Base-by-base conservation (phyloP, 805 yeast genomes). In the Candida glaebosa region DNA sequence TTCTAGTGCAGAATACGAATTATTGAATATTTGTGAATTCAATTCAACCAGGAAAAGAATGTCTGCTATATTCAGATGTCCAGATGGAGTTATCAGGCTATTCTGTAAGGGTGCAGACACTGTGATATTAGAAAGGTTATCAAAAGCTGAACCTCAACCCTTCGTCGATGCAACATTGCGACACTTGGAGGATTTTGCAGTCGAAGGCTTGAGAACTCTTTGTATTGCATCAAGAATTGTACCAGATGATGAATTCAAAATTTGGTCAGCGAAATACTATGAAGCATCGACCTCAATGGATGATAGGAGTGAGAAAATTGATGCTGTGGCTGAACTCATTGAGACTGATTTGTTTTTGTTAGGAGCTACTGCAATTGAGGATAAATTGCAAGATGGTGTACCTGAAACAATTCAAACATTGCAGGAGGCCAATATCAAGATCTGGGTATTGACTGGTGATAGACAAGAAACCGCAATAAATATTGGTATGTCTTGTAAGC, bases 301-400 rank as follows among this genome's bases (percentile, higher is more conserved):
- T 4, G 68, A 88, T 56, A 77, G 99, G 61, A 65, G 82, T 18
- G 81, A 80, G 19, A 81, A 80, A 55, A 69, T 95, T 41, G 98
- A 90, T 56, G 86, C 76, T 6, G 95, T 85, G 9, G 98, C 99
- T 0, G 96, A 91, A 54, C 52, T 80, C 41, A 89, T 93, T 47
- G 99, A 93, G 61, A 75, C 70, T 28, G 84, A 86, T 46, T 67
- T 93, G 49, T 82, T 82, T 46, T 65, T 93, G 31, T 67, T 93
- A 14, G 99, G 99, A 31, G 98, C 98, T 2, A 95, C 99, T 28
- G 99, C 99, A 1, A 93, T 93, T 58, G 99, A 93, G 61, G 99
- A 93, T 61, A 91, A 93, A 58, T 70, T 93, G 37, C 99, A 93
- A 67, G 98, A 91, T 43, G 99, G 97, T 31, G 99, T 93, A 16